These are phyloP conservation scores for Aspergillus conjunctus DNA, from an alignment of 495 filamentous ascomycete genomes.

Conservation along the genomic window DNA sequence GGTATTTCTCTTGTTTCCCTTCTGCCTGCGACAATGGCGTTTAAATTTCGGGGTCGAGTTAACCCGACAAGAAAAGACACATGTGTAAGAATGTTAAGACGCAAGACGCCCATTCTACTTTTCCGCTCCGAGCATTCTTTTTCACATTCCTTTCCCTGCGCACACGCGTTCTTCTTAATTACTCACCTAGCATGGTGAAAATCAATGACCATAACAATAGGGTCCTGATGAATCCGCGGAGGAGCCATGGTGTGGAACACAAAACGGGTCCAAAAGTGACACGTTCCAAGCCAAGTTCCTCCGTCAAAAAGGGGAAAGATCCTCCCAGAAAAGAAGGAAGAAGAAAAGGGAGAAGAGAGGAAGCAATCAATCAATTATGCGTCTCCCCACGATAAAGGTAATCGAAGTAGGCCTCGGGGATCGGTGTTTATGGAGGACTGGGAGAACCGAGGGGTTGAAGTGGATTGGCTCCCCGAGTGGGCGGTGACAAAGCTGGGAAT, in stretches of 20 bases:
- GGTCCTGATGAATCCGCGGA: conserved; percentile 39
- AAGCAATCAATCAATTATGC: conserved; percentile 23
- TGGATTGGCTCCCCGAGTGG: conserved; percentile 21
- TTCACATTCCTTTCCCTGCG: neutral
- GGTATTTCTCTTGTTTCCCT: neutral
- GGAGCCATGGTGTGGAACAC: conserved; percentile 32
- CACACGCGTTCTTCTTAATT: neutral
- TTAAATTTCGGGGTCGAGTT: conserved; percentile 5
- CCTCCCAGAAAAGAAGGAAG: conserved; percentile 5
- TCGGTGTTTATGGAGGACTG: neutral
- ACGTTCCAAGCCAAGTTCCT: conserved; percentile 22
- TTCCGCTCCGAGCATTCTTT: neutral
- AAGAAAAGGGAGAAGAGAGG: neutral
- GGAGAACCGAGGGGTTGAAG: conserved; percentile 10
- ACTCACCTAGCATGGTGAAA: conserved; percentile 90
- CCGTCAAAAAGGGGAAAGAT: conserved; percentile 12
- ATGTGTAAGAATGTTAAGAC: neutral
- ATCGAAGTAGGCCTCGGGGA: neutral
- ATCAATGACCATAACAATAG: conserved; percentile 86
- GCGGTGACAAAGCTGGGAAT: conserved; percentile 33
- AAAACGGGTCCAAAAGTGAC: conserved; percentile 26
- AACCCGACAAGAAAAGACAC: conserved; percentile 5
- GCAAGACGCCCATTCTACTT: neutral
- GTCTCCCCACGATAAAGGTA: conserved; percentile 14
- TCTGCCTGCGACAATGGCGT: neutral